A percentile compares a stretch with the other conserved stretches of the same genome.
Conservation (phyloP, 148 eudicot genomes). For the Linanthus parryae region DNA sequence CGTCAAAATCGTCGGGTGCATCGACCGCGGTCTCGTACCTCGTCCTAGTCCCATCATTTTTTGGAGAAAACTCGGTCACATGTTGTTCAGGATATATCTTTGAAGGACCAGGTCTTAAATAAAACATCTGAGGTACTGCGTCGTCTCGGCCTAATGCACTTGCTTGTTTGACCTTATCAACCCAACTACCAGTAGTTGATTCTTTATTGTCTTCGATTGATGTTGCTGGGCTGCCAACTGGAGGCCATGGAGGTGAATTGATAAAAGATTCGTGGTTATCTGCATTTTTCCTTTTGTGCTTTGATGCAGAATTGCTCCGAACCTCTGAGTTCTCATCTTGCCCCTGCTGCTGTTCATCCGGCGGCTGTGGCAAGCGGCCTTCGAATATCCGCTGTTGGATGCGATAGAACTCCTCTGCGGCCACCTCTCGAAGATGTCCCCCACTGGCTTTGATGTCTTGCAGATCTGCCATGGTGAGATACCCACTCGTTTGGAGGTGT, state of each 20-base stretch:
- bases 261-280: conserved; percentile 48
- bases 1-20: conserved; percentile 54
- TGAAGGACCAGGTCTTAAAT: conserved; percentile 18
- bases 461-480: too few species aligned
- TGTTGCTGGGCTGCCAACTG: conserved; percentile 19
- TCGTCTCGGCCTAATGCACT: conserved; percentile 20
- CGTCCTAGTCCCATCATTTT: conserved; percentile 24
- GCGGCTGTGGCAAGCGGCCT: too few species aligned
- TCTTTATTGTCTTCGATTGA: conserved; percentile 35
- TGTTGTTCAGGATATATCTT: conserved; percentile 25
- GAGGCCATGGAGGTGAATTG: conserved; percentile 36
- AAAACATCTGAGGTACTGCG: conserved; percentile 28
- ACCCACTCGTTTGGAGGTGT: too few species aligned
- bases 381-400: too few species aligned
- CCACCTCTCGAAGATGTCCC: too few species aligned
- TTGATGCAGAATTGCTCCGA: conserved; percentile 19
- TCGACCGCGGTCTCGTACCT: conserved; percentile 30
- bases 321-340: conserved; percentile 34
- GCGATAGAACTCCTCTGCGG: too few species aligned
- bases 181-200: conserved; percentile 36
- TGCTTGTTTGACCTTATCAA: conserved; percentile 35
- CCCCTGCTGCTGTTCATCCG: too few species aligned
- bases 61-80: conserved; percentile 13
- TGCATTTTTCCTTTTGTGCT: conserved; percentile 48
- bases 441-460: too few species aligned